Base-by-base conservation (phyloP, 169 alveolate species). In the Cystoisospora suis region DNA sequence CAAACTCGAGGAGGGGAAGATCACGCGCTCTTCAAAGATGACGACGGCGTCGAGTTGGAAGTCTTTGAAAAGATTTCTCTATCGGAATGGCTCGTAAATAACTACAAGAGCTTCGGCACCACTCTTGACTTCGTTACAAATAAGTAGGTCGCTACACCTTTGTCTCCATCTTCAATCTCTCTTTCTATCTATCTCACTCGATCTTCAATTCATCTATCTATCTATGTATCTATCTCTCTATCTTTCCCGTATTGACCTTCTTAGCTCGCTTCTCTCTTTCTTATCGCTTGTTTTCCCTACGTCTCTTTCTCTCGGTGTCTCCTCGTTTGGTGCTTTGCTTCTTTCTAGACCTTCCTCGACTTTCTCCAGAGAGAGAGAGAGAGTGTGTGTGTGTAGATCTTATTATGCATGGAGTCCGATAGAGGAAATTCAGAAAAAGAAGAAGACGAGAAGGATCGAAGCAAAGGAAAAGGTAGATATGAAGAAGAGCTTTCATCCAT, bases 61-160 rank as follows among this genome's bases (percentile, higher is more conserved):
- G 97, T 97, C 38, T 93, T 97, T 4, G 98, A 96, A 79, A 96
- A 96, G 89, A 97, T 95, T 72, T 96, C 98, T 47, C 95, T 99
- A 59, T 95, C 99, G 49, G 99, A 99, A 90, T 98, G 99, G 99
- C 95, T 99, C 5, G 99, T 98, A 47, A 97, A 98, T 87, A 97
- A 98, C 93, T 98, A 98, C 94, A 94, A 96, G 93, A 97, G 96
- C 93, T 98, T 94, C 94, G 99, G 99, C 17, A 97, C 99, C 53
- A 94, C 96, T 47, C 91, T 98, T 56, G 99, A 98, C 89, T 98
- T 98, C 79, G 99, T 98, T 81, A 98, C 99, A 53, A 98, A 98
- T 93, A 97, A 29, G 91, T 61, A 15, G 9, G 49, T 29, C 34
- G 17, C 23, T 44, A 4, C 46, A 34, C 29, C 42, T 77, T 9